Evolutionary conservation across 73 alveolate genomes (phyloP), one percentile per base, ranked within the genome.

Genomic region (Paramecium pentaurelia): DNA sequence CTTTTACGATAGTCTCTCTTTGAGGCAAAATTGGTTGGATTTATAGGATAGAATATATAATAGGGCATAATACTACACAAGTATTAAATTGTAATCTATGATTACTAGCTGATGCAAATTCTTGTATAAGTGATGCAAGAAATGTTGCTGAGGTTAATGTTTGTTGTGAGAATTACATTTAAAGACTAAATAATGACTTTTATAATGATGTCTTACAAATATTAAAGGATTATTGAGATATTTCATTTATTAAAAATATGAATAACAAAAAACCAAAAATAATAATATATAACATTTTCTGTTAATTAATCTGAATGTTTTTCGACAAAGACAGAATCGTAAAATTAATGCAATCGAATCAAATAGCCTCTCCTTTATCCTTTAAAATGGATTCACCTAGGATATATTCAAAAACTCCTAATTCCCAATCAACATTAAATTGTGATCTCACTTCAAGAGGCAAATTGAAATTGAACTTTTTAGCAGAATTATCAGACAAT

Each of bases 91-190:
- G 36, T 54, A 3, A 37, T 32, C 14, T 20, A 44, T 32, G 32
- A 40, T 47, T 38, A 5, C 34, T 45, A 42, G 90, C 71, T 80
- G 51, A 80, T 80, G 91, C 77, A 44, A 80, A 80, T 44, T 22
- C 47, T 18, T 80, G 91, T 22, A 40, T 80, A 5, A 49, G 47
- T 28, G 91, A 42, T 45, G 91, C 91, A 18, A 80, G 77, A 44
- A 80, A 80, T 44, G 91, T 80, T 6, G 71, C 77, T 80, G 91
- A 80, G 16, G 91, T 80, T 18, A 80, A 80, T 80, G 7, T 25
- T 10, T 80, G 77, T 36, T 18, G 77, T 14, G 91, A 80, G 0
- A 32, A 42, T 28, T 80, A 80, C 30, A 18, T 45, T 0, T 1
- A 22, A 32, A 40, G 37, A 27, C 14, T 80, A 25, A 27, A 80